Evolutionary conservation across 2,329 filamentous ascomycete species (phyloP), one percentile per base, ranked within the genome.

Genomic region (Albifimbria verrucaria): DNA sequence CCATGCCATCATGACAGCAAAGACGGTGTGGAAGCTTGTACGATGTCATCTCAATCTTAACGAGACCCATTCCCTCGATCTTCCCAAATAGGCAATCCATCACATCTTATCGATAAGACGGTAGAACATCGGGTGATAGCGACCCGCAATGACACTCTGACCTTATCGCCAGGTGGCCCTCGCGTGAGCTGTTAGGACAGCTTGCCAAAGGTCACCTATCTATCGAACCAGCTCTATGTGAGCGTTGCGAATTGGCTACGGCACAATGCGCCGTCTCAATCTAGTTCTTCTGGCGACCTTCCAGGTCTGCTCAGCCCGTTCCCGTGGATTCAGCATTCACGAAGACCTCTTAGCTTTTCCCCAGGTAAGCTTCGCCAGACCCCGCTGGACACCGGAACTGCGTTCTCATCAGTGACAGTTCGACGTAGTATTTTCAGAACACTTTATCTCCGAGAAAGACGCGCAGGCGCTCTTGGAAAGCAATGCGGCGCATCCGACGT

Each of bases 261-360:
- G 62, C 66, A 70, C 60, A 52, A 85, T 84, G 81, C 78, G 79
- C 72, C 76, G 74, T 66, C 65, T 73, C 61, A 68, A 72, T 53
- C 53, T 81, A 50, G 59, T 73, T 15, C 61, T 82, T 46, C 64
- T 82, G 53, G 73, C 73, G 44, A 64, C 65, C 48, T 60, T 75
- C 58, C 77, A 72, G 68, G 72, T 81, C 25, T 72, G 70, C 60
- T 63, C 61, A 57, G 81, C 79, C 59, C 75, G 77, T 45, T 77
- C 79, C 45, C 75, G 74, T 7, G 73, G 77, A 51, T 96, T 96
- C 75, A 96, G 87, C 73, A 89, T 96, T 52, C 86, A 94, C 64
- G 90, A 96, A 66, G 92, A 97, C 68, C 71, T 96, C 49, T 80
- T 96, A 52, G 91, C 91, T 18, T 91, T 88, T 71, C 92, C 92